These are phyloP conservation scores for Diospyros lotus DNA, from an alignment of 148 eudicot species.

Conservation along the genomic window DNA sequence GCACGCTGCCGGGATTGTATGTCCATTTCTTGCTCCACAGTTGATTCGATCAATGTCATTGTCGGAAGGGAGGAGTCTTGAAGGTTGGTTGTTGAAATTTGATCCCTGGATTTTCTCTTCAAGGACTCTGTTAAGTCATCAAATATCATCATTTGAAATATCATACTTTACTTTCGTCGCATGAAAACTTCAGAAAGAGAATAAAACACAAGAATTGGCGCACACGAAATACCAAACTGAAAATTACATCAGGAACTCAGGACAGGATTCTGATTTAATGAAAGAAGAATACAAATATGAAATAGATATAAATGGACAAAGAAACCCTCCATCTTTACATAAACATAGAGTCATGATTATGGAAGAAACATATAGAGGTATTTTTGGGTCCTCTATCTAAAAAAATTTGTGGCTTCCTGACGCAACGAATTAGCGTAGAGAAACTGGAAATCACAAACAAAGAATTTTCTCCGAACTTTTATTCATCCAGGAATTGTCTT, in stretches of 20 bases:
- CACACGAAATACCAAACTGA: not conserved
- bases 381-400: not conserved
- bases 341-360: not conserved
- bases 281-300: not conserved
- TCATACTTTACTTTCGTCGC: not conserved
- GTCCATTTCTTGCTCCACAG: constrained; percentile 7
- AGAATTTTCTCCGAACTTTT: too few species aligned
- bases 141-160: not conserved
- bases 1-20: not conserved
- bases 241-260: not conserved
- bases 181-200: not conserved
- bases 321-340: not conserved
- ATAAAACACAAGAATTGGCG: not conserved
- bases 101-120: constrained; percentile 19
- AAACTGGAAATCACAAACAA: too few species aligned
- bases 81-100: constrained; percentile 17
- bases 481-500: too few species aligned
- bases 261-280: not conserved
- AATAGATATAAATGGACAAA: not conserved
- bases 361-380: not conserved
- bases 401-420: too few species aligned
- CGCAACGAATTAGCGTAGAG: too few species aligned
- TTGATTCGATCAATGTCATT: constrained; percentile 18
- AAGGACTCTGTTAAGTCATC: constrained; percentile 21
- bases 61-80: constrained; percentile 21